Base-by-base conservation (phyloP, 352 stramenopile species). In the Thalassiosira oceanica region DNA sequence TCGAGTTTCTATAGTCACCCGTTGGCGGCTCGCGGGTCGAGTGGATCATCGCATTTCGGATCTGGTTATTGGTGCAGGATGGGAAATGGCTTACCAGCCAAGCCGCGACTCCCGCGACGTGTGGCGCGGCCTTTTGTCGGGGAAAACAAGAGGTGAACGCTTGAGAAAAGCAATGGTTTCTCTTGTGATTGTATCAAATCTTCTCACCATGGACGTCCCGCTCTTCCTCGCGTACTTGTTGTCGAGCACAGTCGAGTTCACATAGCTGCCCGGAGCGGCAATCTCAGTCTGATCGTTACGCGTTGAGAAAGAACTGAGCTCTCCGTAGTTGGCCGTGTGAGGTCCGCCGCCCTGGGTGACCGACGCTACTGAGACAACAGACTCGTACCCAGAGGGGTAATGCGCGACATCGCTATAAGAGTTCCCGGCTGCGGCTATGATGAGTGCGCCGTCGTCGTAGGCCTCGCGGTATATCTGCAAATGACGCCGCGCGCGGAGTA, bases 381-480 rank as follows among this genome's bases (percentile, higher is more conserved):
- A 26, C 6, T 18, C 35, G 52, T 61, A 61, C n/a, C 52, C 36
- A 36, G 13, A 7, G 36, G 52, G 52, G 28, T 37, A 81, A 48
- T 63, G 41, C 24, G 48, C n/a, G 8, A n/a, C 35, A 37, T 10
- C 18, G 1, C 51, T 41, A 11, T 68, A 75, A 28, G 24, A 60
- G 61, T 90, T 90, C 7, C 83, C 83, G 7, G 76, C 70, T 0
- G 83, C 71, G 16, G 76, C 83, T 44, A 90, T 65, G 27, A 84
- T 54, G 0, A 86, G 26, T 1, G 85, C 73, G 39, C 76, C 50
- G 36, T 80, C 55, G 37, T 74, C 51, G 33, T 79, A 77, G 1
- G 72, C 24, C 8, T 78, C 35, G 15, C 76, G 27, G 46, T 42
- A 55, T 3, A 18, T n/a, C n/a, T n/a, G n/a, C n/a, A n/a, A n/a